Evolutionary conservation across 2,329 filamentous ascomycete species (phyloP), one percentile per base, ranked within the genome.

Genomic region (Colletotrichum camelliae): DNA sequence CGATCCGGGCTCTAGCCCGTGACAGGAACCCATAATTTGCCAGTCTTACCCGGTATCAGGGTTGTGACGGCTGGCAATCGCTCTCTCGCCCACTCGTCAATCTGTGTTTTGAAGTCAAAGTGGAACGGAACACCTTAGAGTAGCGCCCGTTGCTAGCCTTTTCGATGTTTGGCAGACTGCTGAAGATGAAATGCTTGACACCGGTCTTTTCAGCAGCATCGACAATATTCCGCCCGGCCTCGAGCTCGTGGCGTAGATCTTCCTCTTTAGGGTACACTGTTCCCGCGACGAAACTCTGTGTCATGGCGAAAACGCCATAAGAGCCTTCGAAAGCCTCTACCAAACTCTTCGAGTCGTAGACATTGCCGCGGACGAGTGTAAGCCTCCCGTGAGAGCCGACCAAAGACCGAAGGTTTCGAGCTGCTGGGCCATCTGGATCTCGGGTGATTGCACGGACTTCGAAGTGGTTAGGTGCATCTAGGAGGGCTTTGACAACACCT

Each of bases 141-240:
- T 35, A 68, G 24, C 27, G 29, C 7, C 70, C 52, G 5, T 31
- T 24, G 33, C n/a, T 72, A 18, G 62, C 52, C 12, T 67, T 21
- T 9, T 24, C 29, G 29, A 66, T 52, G 55, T 72, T 33, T 8
- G 64, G 62, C 31, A 72, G 16, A 15, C 62, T 67, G n/a, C 62
- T 58, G 62, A 72, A 72, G n/a, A 72, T 35, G 15, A 72, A 68
- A 33, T 72, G 70, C 64, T 61, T 24, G 48, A 72, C 33, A 7
- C 64, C 64, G 13, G 62, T 12, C 21, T 43, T 33, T 35, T 52
- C 60, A 18, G 70, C 70, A 5, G 70, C 70, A 15, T 21, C 18
- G 43, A 67, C n/a, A 15, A 67, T 67, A 39, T 37, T 67, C 5
- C 64, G 64, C 10, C 64, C 64, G 1, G 64, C 43, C 64, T 55